phyloP scores from a whole-genome alignment of 2,329 filamentous ascomycete genomes.

The Juglanconis juglandina region DNA sequence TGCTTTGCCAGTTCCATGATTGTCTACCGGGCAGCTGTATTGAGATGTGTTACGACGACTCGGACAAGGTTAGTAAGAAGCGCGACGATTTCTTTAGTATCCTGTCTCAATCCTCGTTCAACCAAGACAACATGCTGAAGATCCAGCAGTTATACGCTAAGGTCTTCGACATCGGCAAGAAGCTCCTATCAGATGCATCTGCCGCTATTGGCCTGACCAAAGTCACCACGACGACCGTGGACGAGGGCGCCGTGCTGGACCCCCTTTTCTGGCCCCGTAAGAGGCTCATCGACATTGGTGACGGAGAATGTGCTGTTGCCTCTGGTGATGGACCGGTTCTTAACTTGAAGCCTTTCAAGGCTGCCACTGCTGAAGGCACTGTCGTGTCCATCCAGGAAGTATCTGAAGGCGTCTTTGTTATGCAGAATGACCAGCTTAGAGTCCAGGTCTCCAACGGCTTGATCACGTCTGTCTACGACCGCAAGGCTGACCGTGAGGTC shows the following conservation, averaged over 20 bases:
- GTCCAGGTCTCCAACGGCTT: conserved; percentile 71
- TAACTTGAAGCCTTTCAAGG: conserved; percentile 48
- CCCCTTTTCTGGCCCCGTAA: conserved; percentile 82
- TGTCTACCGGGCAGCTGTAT: conserved; percentile 93
- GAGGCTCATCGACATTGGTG: conserved; percentile 66
- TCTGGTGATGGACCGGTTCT: conserved; percentile 54
- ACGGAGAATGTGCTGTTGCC: conserved; percentile 50
- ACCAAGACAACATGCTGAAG: conserved; percentile 22
- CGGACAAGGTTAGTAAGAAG: conserved; percentile 60
- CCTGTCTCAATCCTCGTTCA: background rate
- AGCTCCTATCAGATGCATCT: conserved; percentile 67
- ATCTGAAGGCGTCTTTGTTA: conserved; percentile 64
- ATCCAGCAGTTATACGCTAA: conserved; percentile 66
- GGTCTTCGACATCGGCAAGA: conserved; percentile 73
- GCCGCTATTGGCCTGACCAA: conserved; percentile 61
- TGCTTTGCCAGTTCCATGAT: conserved; percentile 97
- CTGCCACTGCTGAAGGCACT: conserved; percentile 35
- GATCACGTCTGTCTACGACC: conserved; percentile 82
- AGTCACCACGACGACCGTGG: conserved; percentile 35
- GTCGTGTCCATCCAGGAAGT: conserved; percentile 52
- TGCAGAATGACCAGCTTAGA: conserved; percentile 74
- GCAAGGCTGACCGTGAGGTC: conserved; percentile 69
- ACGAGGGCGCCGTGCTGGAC: conserved; percentile 66
- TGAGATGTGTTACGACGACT: conserved; percentile 97
- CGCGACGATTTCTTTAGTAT: background rate